Base-by-base conservation (phyloP, 257 asterid species). In the Scutellaria minor region DNA sequence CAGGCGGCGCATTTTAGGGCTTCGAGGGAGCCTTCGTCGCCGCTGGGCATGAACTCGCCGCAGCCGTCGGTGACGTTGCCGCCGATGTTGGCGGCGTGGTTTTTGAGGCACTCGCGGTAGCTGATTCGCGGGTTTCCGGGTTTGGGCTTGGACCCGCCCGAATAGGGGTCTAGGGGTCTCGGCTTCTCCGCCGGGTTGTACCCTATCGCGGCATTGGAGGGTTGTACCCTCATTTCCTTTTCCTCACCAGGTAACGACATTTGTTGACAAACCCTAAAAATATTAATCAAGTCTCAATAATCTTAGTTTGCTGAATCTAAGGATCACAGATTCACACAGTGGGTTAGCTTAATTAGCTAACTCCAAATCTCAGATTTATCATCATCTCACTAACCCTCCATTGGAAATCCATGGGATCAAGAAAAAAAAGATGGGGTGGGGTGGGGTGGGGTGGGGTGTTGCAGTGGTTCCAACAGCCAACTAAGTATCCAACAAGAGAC, bases 1-100 rank as follows among this genome's bases (percentile, higher is more conserved):
- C 98, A 94, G 74, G 96, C 98, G 45, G 98, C 98, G 78, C 97
- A 94, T n/a, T 83, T 94, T 7, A 94, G 83, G 10, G 97, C 92
- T 11, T 91, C 97, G 0, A 93, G 85, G 5, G 97, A 89, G 0
- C 97, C 98, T 1, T 91, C 93, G 6, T 80, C 93, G 6, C 98
- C 98, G 75, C 85, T 72, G 2, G 97, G 98, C 98, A 93, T 93
- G 78, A 93, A 93, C 59, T 93, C 98, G 5, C 98, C 96, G 85
- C 98, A 94, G 6, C 98, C 98, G 60, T 94, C 98, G 20, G 93
- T 91, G 66, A 91, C 96, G 75, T 81, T 85, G n/a, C 96, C 96
- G 48, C 98, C 98, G 40, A 84, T 81, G 62, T 56, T 84, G 27
- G 97, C 98, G 12, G 98, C 98, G 74, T 93, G 98, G 77, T 93